Evolutionary conservation across 2,329 filamentous ascomycete species (phyloP).

Genomic region (Colletotrichum sojae): DNA sequence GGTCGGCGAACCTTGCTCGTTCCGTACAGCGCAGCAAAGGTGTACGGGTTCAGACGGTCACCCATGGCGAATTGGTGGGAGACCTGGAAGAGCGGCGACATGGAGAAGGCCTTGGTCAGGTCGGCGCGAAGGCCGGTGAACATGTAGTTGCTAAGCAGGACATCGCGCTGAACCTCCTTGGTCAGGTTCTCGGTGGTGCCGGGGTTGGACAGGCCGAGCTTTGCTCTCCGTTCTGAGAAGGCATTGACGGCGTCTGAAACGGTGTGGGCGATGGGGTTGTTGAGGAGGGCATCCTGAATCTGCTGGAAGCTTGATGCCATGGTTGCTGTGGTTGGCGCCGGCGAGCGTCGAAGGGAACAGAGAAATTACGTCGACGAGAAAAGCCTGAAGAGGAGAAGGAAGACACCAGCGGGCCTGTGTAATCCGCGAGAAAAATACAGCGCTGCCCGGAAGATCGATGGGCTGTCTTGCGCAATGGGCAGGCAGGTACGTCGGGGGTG

Average conservation of each 20-base stretch:
- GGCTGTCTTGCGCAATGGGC: slow-evolving; percentile 35
- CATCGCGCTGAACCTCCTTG: slow-evolving; percentile 95
- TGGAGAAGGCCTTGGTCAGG: slow-evolving; percentile 95
- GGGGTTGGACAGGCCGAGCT: slow-evolving; percentile 91
- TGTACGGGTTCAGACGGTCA: slow-evolving; percentile 93
- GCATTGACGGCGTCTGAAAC: slow-evolving; percentile 84
- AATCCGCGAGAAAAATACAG: slow-evolving; percentile 6
- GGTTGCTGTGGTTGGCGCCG: slow-evolving; percentile 49
- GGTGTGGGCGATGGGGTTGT: slow-evolving; percentile 79
- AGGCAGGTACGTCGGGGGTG: slow-evolving; percentile 23
- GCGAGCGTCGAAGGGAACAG: slow-evolving; percentile 47
- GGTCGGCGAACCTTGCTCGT: slow-evolving; percentile 82
- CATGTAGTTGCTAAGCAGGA: slow-evolving; percentile 96
- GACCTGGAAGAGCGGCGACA: slow-evolving; percentile 94
- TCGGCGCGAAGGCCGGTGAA: slow-evolving; percentile 97
- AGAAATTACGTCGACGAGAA: slow-evolving; percentile 43
- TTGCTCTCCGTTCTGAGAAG: slow-evolving; percentile 88
- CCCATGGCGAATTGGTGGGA: slow-evolving; percentile 98
- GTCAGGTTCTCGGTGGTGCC: slow-evolving; percentile 92
- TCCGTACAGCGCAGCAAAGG: slow-evolving; percentile 93
- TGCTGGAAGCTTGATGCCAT: slow-evolving; percentile 64
- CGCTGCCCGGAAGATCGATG: slow-evolving; percentile 29
- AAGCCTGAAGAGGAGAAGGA: slow-evolving; percentile 41
- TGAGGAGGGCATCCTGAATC: slow-evolving; percentile 74
- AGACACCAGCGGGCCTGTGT: slow-evolving; percentile 12